Base-by-base conservation (phyloP, 202 grass and related monocot genomes). In the Setaria italica region DNA sequence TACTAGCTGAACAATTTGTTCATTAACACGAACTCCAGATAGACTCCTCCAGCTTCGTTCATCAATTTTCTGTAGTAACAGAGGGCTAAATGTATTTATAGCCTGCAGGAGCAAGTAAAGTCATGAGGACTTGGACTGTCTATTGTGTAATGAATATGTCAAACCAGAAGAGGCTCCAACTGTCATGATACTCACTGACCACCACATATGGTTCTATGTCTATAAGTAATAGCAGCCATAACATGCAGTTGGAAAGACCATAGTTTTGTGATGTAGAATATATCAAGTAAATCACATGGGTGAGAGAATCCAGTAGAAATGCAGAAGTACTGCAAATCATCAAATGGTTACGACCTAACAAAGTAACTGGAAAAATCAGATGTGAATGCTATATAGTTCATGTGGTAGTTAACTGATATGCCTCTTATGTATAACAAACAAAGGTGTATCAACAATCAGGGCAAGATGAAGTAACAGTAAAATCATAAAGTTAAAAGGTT, bases 11-110 rank as follows among this genome's bases (percentile, higher is more conserved):
- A 88, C 87, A 66, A 94, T 94, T 78, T 85, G 64, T 67, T 83
- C 80, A 79, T 94, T 94, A 70, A 87, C 92, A 68, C 79, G 85
- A 82, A 94, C 85, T 74, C 92, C 92, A 84, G 92, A 94, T 30
- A 94, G 55, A 78, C 90, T 94, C 64, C 85, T 90, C 90, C 85
- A 86, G 67, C 92, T 92, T 46, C 85, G 54, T 30, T 78, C 25
- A 80, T 94, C 92, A 70, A 90, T 55, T 86, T 70, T 84, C 25
- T 25, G 64, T 43, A 84, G 83, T n/a, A 84, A 63, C 69, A 70
- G 73, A 37, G 82, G 59, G 62, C 81, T 64, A 74, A 72, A 92
- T 73, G 84, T 78, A 74, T 84, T 83, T 85, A 94, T 85, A 51
- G 74, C 71, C 92, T 94, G 85, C 70, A 84, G n/a, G 62, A 88